Evolutionary conservation across 305 asterid genomes (phyloP), one percentile per base, ranked within the genome.

Genomic region (Rubia balearica): DNA sequence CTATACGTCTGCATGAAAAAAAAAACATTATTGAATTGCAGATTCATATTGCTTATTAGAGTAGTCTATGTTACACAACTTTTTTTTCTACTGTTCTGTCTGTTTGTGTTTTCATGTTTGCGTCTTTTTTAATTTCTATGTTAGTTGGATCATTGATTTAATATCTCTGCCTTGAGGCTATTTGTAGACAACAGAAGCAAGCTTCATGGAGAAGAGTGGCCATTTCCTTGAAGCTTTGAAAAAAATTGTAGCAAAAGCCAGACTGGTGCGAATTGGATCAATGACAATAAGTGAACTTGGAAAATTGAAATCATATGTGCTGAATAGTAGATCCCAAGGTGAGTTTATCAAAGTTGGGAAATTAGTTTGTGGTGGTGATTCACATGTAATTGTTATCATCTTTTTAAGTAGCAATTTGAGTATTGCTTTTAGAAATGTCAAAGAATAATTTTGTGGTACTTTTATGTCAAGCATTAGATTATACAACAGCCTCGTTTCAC

Each of bases 211-310:
- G 69, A 82, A 77, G 72, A 71, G 70, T 76, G 21, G 40, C 63
- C 78, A 75, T 59, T 19, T 43, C 17, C 40, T 38, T 13, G 75
- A 77, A 55, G 73, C 73, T 69, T 68, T 88, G 81, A 89, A 82
- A 79, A 95, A 79, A 79, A 72, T 86, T 48, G 80, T 74, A 83
- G 96, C 85, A 71, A 91, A 83, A 84, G 92, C 90, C 71, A 92
- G 89, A 68, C 85, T 95, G 76, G 96, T 88, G 71, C 88, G 84
- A 83, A 80, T 57, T 40, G 94, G 96, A 74, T 80, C 90, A 67
- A 73, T 91, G 72, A 87, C 94, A 38, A 66, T 90, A 83, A 81
- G 61, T 46, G 94, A 89, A 78, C 95, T 94, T 67, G 80, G 86
- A 55, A 83, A 80, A 75, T 73, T 81, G 69, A 81, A 81, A 75